A percentile compares a stretch with the other conserved stretches of the same genome.
Evolutionary conservation across 2,329 filamentous ascomycete species (phyloP).

Genomic region (Colletotrichum somersetense): DNA sequence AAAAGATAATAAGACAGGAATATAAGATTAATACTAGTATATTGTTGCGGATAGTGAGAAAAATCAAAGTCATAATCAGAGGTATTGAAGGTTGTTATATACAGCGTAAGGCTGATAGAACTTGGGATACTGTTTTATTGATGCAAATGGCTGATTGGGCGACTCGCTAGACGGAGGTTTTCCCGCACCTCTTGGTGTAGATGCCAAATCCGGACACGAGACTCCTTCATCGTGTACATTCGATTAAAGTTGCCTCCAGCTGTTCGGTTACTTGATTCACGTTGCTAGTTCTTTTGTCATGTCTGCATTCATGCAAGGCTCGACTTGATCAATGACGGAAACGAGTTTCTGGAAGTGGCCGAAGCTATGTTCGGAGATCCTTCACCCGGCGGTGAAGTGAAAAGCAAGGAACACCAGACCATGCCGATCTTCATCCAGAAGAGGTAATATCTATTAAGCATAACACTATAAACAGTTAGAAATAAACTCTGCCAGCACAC

Average conservation of each 20-base stretch:
- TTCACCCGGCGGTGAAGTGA: no score
- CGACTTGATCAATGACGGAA: neutral
- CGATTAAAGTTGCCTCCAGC: neutral
- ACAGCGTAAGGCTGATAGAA: neutral
- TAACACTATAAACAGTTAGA: neutral
- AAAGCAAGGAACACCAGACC: neutral
- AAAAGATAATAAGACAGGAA: no score
- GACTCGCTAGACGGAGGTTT: neutral
- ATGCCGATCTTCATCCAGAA: neutral
- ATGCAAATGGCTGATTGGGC: no score
- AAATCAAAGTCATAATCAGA: neutral
- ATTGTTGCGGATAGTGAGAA: no score
- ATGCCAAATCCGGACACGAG: neutral
- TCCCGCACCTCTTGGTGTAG: no score
- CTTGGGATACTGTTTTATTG: neutral
- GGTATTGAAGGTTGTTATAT: neutral
- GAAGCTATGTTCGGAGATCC: neutral
- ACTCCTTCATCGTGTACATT: no score
- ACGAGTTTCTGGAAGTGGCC: neutral
- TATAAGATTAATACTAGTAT: neutral
- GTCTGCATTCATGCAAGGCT: neutral
- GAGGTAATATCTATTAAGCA: neutral
- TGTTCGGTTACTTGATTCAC: neutral
- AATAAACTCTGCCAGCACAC: neutral
- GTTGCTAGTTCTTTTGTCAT: neutral